Percentiles rank a stretch among this genome's conserved stretches.
Evolutionary conservation across 2,329 filamentous ascomycete genomes (phyloP).

Genomic region (Aureobasidium sp.): DNA sequence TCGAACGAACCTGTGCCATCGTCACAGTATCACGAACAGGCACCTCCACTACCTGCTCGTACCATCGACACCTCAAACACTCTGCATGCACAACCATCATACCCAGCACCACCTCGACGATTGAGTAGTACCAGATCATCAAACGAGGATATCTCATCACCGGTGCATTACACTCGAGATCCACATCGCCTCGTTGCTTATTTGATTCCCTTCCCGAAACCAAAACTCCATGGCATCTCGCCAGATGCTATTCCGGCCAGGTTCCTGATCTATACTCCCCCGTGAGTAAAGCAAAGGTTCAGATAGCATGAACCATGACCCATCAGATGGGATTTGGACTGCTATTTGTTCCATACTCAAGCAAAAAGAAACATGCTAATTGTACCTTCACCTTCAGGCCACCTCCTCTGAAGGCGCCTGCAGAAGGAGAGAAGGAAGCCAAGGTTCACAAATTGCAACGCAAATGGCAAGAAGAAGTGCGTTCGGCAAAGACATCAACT

Average conservation of each 20-base stretch:
- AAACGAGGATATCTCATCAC: slow-evolving; percentile 25
- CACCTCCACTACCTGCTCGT: slow-evolving; percentile 6
- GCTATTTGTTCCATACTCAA: too few species aligned
- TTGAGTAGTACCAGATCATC: background rate
- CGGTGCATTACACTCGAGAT: slow-evolving; percentile 36
- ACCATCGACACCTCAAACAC: background rate
- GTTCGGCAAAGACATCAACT: slow-evolving; percentile 35
- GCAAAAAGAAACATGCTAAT: too few species aligned
- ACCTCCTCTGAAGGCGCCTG: slow-evolving; percentile 35
- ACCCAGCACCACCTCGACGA: background rate
- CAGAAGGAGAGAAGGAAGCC: slow-evolving; percentile 37
- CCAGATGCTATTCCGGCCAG: slow-evolving; percentile 32
- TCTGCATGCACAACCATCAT: background rate
- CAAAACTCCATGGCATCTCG: slow-evolving; percentile 29
- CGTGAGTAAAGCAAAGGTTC: slow-evolving; percentile 14
- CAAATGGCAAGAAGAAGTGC: slow-evolving; percentile 42
- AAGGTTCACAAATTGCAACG: slow-evolving; percentile 38
- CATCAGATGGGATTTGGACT: too few species aligned
- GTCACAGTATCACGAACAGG: background rate
- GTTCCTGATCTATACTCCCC: slow-evolving; percentile 41
- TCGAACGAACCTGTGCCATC: background rate
- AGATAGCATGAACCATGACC: too few species aligned
- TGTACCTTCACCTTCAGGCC: slow-evolving; percentile 16
- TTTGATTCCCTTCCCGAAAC: slow-evolving; percentile 40
- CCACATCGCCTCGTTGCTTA: slow-evolving; percentile 39